Evolutionary conservation across 2,329 filamentous ascomycete species (phyloP), one percentile per base, ranked within the genome.

Genomic region (Thermoascus crustaceus): DNA sequence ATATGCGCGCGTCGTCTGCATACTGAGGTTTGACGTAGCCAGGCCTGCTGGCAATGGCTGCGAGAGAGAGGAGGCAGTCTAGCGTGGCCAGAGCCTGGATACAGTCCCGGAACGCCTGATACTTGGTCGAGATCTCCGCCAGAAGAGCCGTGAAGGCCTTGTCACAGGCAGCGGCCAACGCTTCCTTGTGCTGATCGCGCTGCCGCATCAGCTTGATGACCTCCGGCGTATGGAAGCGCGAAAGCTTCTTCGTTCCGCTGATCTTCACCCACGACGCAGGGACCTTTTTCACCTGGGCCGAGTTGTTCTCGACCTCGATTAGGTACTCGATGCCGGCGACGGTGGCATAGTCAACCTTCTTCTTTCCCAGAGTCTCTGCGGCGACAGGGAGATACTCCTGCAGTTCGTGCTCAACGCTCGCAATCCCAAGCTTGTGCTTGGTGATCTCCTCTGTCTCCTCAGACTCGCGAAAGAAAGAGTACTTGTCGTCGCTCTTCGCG

Each of bases 211-310:
- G 72, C 42, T 78, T 77, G 32, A 94, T 73, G 16, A 95, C 85
- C 48, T 94, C 82, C 4, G 91, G 91, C 0, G 91, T 91, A 62
- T 98, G 91, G 60, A 96, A 98, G 39, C 91, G 80, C 0, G 86
- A 88, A 4, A 88, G 67, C 50, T 85, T 86, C 60, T 96, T 96
- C 5, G 91, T 98, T 32, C 89, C 88, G 38, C 83, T 93, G 50
- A 96, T 85, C 61, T 98, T 96, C 44, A 76, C 72, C 91, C 91
- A 98, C 0, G 85, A 93, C 3, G 91, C 89, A 1, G 91, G 91
- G 0, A 98, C 86, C 38, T 81, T 78, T 56, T 87, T 91, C 41
- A 95, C 72, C 35, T 85, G 76, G 1, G 73, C 60, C 7, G 64
- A 67, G 14, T 52, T 72, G 58, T 94, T 95, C 46, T 84, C 73